Base-by-base conservation (phyloP, 805 yeast genomes). In the Metschnikowia amazonensis region DNA sequence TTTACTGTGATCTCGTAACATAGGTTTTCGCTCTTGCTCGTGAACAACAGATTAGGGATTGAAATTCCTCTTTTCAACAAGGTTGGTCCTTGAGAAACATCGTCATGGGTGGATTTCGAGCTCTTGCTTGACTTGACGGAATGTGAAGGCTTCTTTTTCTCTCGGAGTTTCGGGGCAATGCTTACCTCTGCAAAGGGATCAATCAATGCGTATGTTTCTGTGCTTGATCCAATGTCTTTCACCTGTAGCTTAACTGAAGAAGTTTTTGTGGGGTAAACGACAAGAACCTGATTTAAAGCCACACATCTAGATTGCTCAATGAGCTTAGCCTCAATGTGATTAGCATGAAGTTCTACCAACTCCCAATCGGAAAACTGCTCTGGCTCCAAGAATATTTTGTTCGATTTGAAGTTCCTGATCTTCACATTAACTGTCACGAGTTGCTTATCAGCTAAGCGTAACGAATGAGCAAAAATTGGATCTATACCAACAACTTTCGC, bases 361-460 rank as follows among this genome's bases (percentile, higher is more conserved):
- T 90, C 97, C 97, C 97, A 92, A 60, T 92, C 99, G 4, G 84
- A 75, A 1, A 82, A 63, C 0, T 87, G 74, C 16, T 77, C 65
- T 0, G 98, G 98, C 57, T 87, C 96, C 36, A 92, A 73, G 56
- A 79, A 81, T 2, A 90, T 81, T 3, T 81, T 78, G 5, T 72
- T 68, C 1, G 89, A 80, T 33, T 65, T 72, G n/a, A 75, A 78
- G 44, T 62, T 63, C 31, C 77, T 69, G 11, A 79, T 68, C 45
- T 76, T 74, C 43, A 84, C 59, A 30, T 66, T 70, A 32, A 85
- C 48, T 1, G 66, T 61, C 16, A 66, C 57, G 4, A 52, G 60
- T 7, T 71, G 60, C 21, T 65, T 64, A 30, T 80, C 83, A 3
- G 55, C 44, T 4, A 87, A 56, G 0, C 70, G 72, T 25, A 82